Conservation (phyloP, 1,139 yeast genomes). For the Candida tetrigidarum region DNA sequence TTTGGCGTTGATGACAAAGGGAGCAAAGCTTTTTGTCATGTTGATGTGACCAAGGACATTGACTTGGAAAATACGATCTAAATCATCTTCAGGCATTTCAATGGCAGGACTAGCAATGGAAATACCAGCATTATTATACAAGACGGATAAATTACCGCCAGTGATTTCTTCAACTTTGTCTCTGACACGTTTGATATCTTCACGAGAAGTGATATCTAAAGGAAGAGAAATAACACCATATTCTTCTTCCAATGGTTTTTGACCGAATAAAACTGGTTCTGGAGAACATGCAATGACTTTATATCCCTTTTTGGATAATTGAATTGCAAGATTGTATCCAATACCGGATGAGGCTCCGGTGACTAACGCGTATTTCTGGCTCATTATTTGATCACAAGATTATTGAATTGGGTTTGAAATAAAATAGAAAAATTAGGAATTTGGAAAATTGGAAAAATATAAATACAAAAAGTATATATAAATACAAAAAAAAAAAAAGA, state of each 20-base stretch:
- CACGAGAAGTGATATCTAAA: constrained; percentile 36
- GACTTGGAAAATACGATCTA: constrained; percentile 31
- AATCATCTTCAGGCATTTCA: constrained; percentile 31
- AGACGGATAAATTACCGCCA: constrained; percentile 33
- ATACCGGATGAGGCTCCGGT: constrained; percentile 49
- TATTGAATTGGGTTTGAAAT: background rate
- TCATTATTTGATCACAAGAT: too few relatives aligned
- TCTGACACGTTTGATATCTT: constrained; percentile 30
- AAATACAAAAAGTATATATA: too few relatives aligned
- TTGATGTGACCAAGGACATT: constrained; percentile 44
- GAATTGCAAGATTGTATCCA: constrained; percentile 35
- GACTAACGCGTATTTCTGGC: constrained; percentile 35
- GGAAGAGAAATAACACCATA: constrained; percentile 35
- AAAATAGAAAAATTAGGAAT: background rate
- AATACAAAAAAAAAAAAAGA: too few relatives aligned
- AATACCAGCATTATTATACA: constrained; percentile 42
- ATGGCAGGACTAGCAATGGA: constrained; percentile 35
- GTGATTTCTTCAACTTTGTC: constrained; percentile 26
- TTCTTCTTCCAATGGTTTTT: constrained; percentile 31
- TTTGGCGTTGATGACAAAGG: constrained; percentile 34
- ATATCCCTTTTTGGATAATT: constrained; percentile 35
- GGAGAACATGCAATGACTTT: constrained; percentile 40
- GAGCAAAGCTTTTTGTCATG: constrained; percentile 37
- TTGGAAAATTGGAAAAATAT: too few relatives aligned
- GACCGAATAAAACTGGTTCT: constrained; percentile 23